Base-by-base conservation (phyloP, 805 yeast species). In the Cyberlindnera amylophila region DNA sequence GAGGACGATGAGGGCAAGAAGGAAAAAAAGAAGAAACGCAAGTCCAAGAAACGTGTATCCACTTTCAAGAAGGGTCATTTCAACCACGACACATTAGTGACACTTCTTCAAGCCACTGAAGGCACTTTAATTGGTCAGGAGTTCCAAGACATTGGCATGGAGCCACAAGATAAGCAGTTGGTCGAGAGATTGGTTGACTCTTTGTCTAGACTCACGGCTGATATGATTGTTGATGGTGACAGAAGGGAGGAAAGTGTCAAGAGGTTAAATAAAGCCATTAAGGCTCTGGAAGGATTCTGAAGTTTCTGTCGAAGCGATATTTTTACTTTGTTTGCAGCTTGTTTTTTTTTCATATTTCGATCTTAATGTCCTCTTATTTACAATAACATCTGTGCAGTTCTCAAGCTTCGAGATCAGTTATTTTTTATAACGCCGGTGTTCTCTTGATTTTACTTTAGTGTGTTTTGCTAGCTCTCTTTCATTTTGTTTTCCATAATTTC, bases 101-200 rank as follows among this genome's bases (percentile, higher is more conserved):
- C 66, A 39, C 38, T 68, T 34, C 45, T 68, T 10, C 64, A 61
- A 38, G 66, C 66, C 30, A 67, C 72, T 0, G 66, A 66, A 37
- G 73, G 73, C 1, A 67, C 72, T 3, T 52, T 67, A 13, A 58
- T 67, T 11, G 72, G 73, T 2, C 67, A 70, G 69, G 93, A 87
- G 52, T 86, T 89, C 58, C 77, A 81, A 32, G 77, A 78, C 39
- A 64, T 90, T 45, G 85, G 83, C 30, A 70, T 89, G 50, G 89
- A 91, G 9, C 65, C 73, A 0, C 82, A 82, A 45, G 96, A 89
- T 56, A 83, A 85, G 51, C 82, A 78, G 53, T 70, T 90, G 32
- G 69, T 91, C 33, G 97, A 91, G 57, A 81, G 87, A 62, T 79
- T 91, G 37, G 85, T 91, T 3, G 96, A 89, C 55, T 81, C 95